phyloP scores from a whole-genome alignment of 371 early-diverging fungal species.

The Apophysomyces variabilis region DNA sequence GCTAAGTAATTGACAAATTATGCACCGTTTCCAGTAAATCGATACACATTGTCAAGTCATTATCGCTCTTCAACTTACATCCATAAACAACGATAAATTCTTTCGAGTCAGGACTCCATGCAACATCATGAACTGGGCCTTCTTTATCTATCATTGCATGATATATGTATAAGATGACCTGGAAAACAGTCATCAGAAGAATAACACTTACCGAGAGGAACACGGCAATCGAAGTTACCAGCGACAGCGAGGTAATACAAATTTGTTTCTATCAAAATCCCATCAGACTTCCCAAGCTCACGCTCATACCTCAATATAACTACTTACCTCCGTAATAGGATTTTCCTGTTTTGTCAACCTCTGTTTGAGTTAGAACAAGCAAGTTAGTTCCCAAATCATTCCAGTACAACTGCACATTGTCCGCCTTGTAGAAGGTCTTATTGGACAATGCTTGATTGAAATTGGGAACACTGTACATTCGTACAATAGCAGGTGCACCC shows the following conservation, averaged over 20 bases:
- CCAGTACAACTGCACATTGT: slow-evolving; percentile 91
- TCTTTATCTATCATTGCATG: slow-evolving; percentile 64
- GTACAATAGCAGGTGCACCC: slow-evolving; percentile 81
- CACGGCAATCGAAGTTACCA: slow-evolving; percentile 93
- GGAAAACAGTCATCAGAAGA: not conserved
- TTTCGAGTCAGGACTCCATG: slow-evolving; percentile 93
- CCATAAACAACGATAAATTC: slow-evolving; percentile 97
- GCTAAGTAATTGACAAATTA: not conserved
- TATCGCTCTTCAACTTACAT: slow-evolving; percentile 43
- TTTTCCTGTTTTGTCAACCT: slow-evolving; percentile 93
- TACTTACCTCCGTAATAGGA: slow-evolving; percentile 88
- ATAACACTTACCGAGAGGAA: slow-evolving; percentile 63
- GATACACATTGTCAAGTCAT: not conserved
- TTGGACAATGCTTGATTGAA: slow-evolving; percentile 76
- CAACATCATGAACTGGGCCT: slow-evolving; percentile 95
- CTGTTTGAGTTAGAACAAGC: slow-evolving; percentile 91
- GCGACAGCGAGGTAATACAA: slow-evolving; percentile 90
- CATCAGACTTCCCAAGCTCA: not conserved
- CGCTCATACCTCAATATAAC: not conserved
- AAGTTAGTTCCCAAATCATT: slow-evolving; percentile 90
- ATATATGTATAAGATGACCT: not conserved
- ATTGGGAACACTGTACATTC: slow-evolving; percentile 80
- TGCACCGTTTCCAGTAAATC: not conserved
- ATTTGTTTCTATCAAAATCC: slow-evolving; percentile 67
- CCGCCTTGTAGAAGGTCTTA: slow-evolving; percentile 95